Evolutionary conservation across 805 yeast species (phyloP), one percentile per base, ranked within the genome.

Genomic region (Saturnispora gosingensis): DNA sequence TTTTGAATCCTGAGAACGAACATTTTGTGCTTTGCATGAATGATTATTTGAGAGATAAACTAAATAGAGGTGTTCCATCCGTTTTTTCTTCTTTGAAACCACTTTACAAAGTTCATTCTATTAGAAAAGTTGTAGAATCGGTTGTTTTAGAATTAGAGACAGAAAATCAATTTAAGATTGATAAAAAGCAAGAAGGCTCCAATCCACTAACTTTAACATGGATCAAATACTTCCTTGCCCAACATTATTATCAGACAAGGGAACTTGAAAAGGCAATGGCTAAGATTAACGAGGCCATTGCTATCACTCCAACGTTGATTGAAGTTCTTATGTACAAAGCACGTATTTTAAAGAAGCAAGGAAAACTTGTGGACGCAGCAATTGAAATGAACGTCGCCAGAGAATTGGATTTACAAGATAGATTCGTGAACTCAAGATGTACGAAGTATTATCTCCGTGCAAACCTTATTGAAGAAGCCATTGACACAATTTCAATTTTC

Each of bases 371-470:
- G 1, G 76, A 73, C 27, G 97, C 97, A 13, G 78, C 85, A 20
- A 76, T 74, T 15, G 63, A 74, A 27, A 79, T 89, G 77, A 77
- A 82, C 53, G 75, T 73, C 50, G 97, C 91, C 15, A 77, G 97
- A 59, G 65, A 72, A 50, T 67, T 85, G 51, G 97, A 93, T 64
- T 74, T 85, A 53, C 96, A 88, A 66, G 99, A 93, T 67, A 74
- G 99, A 57, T 91, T 87, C 64, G 80, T 93, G 62, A 93, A 93
- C 66, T 79, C 96, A 51, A 89, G 88, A 62, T 75, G 96, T 6
- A 85, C 86, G 45, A 88, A 88, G 64, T 93, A 93, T 62, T 80
- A 77, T 48, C 67, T 91, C 54, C 76, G 97, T 60, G 88, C 93
- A 11, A 78, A 86, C 62, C 68, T 78, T 53, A 72, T 87, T 22